Evolutionary conservation across 139 green algal species (phyloP).

Genomic region (Chlamydomonas incerta): DNA sequence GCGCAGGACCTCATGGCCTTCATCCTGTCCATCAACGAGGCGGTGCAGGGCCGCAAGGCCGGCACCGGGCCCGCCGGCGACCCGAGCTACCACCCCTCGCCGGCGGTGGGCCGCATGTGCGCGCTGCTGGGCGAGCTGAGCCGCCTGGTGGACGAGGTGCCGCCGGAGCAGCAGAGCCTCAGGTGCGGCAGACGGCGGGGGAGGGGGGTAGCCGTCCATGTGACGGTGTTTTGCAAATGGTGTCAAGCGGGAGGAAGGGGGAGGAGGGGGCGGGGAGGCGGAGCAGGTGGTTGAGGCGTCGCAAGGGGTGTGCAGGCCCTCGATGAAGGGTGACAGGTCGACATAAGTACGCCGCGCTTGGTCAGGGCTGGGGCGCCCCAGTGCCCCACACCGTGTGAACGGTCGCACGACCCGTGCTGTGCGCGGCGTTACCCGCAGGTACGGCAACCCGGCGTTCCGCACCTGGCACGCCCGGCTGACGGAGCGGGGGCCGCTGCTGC

Average conservation of each 20-base stretch:
- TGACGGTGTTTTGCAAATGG: too few relatives aligned
- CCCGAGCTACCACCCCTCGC: slow-evolving; percentile 2
- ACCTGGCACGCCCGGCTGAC: slow-evolving; percentile 76
- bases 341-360: too few relatives aligned
- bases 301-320: too few relatives aligned
- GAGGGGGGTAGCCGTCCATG: too few relatives aligned
- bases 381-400: too few relatives aligned
- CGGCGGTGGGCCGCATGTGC: slow-evolving; percentile 21
- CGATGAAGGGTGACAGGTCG: too few relatives aligned
- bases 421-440: slow-evolving; percentile 37
- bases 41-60: slow-evolving; percentile 41
- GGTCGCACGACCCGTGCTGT: too few relatives aligned
- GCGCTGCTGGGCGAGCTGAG: slow-evolving; percentile 72
- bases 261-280: too few relatives aligned
- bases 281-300: too few relatives aligned
- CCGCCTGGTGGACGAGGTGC: slow-evolving; percentile 84
- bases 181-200: not conserved
- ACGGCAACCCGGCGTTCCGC: slow-evolving; percentile 95
- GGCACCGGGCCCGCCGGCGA: not conserved
- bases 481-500: slow-evolving; percentile 51
- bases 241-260: too few relatives aligned
- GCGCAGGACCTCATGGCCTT: slow-evolving; percentile 85
- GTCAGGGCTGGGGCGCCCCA: too few relatives aligned
- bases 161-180: slow-evolving; percentile 80
- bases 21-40: slow-evolving; percentile 83